These are phyloP conservation scores for Cyathus striatus DNA, from an alignment of 768 basidiomycete species.

Conservation along the genomic window DNA sequence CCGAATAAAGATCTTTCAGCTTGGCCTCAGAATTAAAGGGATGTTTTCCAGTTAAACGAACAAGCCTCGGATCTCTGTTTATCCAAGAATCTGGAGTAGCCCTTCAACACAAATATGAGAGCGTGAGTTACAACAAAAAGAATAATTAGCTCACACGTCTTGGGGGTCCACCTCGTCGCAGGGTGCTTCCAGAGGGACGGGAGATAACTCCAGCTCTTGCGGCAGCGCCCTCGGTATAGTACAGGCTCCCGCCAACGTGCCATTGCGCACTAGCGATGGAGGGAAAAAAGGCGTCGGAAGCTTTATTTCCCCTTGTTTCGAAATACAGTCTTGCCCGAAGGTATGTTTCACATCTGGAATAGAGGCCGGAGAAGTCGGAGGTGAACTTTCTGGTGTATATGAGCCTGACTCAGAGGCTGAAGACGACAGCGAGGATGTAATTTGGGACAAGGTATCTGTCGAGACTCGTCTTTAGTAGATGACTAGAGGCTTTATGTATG, in stretches of 20 bases:
- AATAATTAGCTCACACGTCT: conserved; percentile 5
- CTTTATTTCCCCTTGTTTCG: background rate
- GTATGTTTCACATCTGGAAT: background rate
- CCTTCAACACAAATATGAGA: conserved; percentile 3
- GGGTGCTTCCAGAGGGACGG: conserved; percentile 3
- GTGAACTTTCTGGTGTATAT: too few species aligned
- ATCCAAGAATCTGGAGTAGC: conserved; percentile 23
- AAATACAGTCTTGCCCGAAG: too few species aligned
- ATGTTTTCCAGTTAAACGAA: conserved; percentile 54
- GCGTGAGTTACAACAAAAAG: background rate
- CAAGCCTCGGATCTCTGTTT: conserved; percentile 26
- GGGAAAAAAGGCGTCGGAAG: conserved; percentile 10
- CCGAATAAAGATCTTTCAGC: conserved; percentile 35
- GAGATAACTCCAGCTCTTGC: conserved; percentile 2
- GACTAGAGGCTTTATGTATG: too few species aligned
- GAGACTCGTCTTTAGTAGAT: too few species aligned
- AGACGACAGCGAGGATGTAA: background rate
- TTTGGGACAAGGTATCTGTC: too few species aligned
- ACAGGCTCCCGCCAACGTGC: background rate
- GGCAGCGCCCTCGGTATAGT: conserved; percentile 6
- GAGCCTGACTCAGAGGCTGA: background rate
- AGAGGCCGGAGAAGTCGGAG: background rate
- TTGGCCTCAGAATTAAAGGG: conserved; percentile 57
- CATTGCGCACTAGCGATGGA: conserved; percentile 1
- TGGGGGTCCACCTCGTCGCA: conserved; percentile 3